Conservation (phyloP, 306 rosid genomes). For the Castanea sativa region DNA sequence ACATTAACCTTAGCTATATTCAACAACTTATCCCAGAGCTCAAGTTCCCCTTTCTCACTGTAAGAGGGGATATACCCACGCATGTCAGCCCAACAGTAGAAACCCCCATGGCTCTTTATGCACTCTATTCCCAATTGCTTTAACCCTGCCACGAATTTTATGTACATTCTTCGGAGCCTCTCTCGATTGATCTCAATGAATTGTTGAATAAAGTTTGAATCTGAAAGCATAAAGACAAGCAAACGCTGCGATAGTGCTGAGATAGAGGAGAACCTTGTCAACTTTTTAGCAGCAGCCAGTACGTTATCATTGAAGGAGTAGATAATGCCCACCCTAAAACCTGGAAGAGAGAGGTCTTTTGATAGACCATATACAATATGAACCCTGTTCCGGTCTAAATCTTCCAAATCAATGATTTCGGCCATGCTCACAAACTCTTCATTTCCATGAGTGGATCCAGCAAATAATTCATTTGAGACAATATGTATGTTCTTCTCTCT, state of each 20-base stretch:
- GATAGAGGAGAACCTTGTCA: conserved; percentile 70
- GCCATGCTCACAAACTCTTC: conserved; percentile 80
- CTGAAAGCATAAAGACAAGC: conserved; percentile 79
- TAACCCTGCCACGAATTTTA: conserved; percentile 59
- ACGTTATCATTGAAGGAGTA: conserved; percentile 68
- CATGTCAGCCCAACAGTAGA: conserved; percentile 94
- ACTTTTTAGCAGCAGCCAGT: conserved; percentile 58
- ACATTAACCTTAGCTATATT: conserved; percentile 69
- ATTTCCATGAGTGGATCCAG: conserved; percentile 50
- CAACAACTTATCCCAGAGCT: conserved; percentile 88
- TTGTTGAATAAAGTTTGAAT: conserved; percentile 49
- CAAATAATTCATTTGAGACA: conserved; percentile 68
- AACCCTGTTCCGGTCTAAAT: conserved; percentile 65
- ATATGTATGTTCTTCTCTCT: conserved; percentile 92
- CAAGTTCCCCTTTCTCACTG: conserved; percentile 90
- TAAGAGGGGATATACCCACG: conserved; percentile 59
- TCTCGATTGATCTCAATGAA: conserved; percentile 46
- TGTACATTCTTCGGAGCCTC: conserved; percentile 51
- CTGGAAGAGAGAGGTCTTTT: conserved; percentile 77
- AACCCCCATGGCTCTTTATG: conserved; percentile 68
- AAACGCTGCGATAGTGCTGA: conserved; percentile 70
- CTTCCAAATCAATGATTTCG: conserved; percentile 67
- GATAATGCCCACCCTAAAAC: conserved; percentile 67
- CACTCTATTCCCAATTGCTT: conserved; percentile 74
- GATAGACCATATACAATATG: conserved; percentile 77